Base-by-base conservation (phyloP, 2,329 filamentous ascomycete genomes). In the Ceratocystis cacaofunesta region DNA sequence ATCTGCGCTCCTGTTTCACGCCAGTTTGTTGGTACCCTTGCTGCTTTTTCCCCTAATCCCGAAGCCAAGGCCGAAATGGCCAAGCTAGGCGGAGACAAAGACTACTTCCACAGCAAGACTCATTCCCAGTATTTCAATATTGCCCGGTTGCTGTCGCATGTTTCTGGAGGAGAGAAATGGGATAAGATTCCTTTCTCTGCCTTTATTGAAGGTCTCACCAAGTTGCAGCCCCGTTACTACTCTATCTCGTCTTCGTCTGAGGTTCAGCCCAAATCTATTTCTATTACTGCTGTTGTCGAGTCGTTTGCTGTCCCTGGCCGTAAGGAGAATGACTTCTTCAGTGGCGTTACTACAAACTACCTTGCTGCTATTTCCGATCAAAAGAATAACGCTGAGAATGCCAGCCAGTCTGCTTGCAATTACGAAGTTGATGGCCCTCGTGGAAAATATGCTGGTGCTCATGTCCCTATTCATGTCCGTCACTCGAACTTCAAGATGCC, bases 401-500 rank as follows among this genome's bases (percentile, higher is more conserved):
- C 92, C 41, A 87, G 90, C 73, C 85, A 89, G 30, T 90, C 94
- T 71, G 90, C 91, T 65, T 79, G 92, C 67, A 90, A 86, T 65
- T 99, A 97, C 75, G 83, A 90, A 66, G 88, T 97, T 70, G 87
- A 77, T 61, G 94, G 94, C 12, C 94, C 94, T 17, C 85, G 94
- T 72, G 95, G 96, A 82, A 97, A 95, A 78, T 99, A 97, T 76
- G 90, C 96, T 72, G 92, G 92, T 68, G 87, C 96, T 68, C 92
- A 95, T 73, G 87, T 97, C 28, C 94, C 94, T 2, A 90, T 99
- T 15, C 94, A 99, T 73, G 86, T 99, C 67, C 90, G 94, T 69
- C 92, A 96, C 78, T 97, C 94, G 69, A 99, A 97, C 80, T 99
- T 99, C 84, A 97, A 97, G 80, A 84, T 99, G 36, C 94, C 94